Conservation (phyloP, 305 asterid genomes). For the Solanum hybrid region DNA sequence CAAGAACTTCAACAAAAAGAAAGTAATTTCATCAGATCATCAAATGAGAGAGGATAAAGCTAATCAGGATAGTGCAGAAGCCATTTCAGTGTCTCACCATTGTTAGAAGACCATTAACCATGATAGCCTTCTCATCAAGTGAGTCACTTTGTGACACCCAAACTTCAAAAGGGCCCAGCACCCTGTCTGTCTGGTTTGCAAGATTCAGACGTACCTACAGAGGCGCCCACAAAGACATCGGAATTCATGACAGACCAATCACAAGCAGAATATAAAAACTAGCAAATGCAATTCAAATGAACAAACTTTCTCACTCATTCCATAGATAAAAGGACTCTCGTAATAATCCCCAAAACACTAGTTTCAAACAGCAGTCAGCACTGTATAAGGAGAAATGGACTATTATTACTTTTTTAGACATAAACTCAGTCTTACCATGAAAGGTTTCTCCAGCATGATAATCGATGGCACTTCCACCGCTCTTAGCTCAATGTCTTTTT, state of each 20-base stretch:
- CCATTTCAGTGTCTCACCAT: conserved; percentile 40
- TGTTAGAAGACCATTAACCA: conserved; percentile 89
- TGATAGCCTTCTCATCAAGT: conserved; percentile 61
- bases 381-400: not conserved
- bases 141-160: conserved; percentile 65
- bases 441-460: conserved; percentile 75
- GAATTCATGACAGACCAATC: not conserved
- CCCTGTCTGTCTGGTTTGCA: conserved; percentile 65
- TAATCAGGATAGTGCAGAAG: conserved; percentile 1
- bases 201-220: conserved; percentile 60
- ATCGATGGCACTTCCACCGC: conserved; percentile 63
- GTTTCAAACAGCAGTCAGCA: not conserved
- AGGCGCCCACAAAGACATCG: not conserved
- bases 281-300: not conserved
- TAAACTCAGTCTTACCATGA: conserved; percentile 41
- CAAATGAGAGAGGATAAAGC: not conserved
- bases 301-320: not conserved
- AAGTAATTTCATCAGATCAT: not conserved
- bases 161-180: conserved; percentile 88
- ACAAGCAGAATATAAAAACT: not conserved
- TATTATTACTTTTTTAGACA: not conserved
- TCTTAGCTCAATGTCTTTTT: conserved; percentile 69
- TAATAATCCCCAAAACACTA: not conserved
- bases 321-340: not conserved
- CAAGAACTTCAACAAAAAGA: not conserved